Evolutionary conservation across 805 yeast genomes (phyloP), one percentile per base, ranked within the genome.

Genomic region (Scheffersomyces amazonensis): DNA sequence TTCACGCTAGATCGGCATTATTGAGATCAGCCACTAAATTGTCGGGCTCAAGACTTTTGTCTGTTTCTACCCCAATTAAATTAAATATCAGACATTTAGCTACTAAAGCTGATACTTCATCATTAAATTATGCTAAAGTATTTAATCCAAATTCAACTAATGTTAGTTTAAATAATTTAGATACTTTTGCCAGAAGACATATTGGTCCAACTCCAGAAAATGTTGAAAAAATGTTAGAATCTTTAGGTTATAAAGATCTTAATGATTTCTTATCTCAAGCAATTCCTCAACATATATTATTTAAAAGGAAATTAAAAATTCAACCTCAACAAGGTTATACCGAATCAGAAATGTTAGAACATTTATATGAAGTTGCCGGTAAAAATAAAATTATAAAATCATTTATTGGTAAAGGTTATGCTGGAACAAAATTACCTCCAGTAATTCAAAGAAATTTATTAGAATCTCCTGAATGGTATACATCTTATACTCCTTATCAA

Each of bases 401-500:
- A 29, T 83, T 81, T 50, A 91, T 93, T 42, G 99, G 99, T 45
- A 86, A 87, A 59, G 99, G 99, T 29, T 93, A 91, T 64, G 85
- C 87, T 50, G 95, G 95, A 42, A 91, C 98, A 0, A 71, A 77
- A 36, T 69, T 87, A 32, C 99, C 99, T 0, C 84, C 95, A 1
- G 96, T 91, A 24, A 86, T 93, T 50, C 95, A 87, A 69, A 80
- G 99, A 59, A 93, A 93, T 54, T 64, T 93, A 41, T 69, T 93
- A 40, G 99, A 93, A 63, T 80, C 83, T 44, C 99, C 99, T 5
- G 96, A 89, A 58, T 93, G 99, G 99, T 93, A 93, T 71, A 93
- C 99, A 16, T 88, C 97, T 1, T 93, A 93, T 61, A 93, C 99
- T 17, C 99, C 99, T 24, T 93, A 93, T 62, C 99, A 93, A 68